Conservation (phyloP, 345 rosid species). For the Brassica carinata region DNA sequence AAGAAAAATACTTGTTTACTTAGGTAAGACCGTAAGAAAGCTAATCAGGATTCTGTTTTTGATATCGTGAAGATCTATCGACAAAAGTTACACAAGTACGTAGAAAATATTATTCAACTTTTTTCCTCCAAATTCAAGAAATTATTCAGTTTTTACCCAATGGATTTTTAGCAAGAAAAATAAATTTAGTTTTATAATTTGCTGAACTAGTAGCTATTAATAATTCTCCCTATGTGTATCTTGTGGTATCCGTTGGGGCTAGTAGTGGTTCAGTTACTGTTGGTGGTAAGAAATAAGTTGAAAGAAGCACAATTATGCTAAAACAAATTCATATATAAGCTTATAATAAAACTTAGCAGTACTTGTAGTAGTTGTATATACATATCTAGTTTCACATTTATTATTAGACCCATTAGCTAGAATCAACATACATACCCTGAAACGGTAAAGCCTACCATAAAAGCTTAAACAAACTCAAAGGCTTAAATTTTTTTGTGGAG, state of each 20-base stretch:
- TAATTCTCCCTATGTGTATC: background rate
- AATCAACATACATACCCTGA: background rate
- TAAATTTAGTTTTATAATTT: background rate
- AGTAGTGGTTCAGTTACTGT: background rate
- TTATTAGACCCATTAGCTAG: background rate
- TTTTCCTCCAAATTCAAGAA: background rate
- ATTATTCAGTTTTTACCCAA: background rate
- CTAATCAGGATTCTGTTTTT: background rate
- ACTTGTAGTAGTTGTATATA: background rate
- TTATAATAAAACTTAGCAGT: background rate
- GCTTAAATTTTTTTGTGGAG: slow-evolving; percentile 50
- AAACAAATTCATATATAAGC: slow-evolving; percentile 1
- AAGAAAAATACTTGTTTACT: too few species aligned
- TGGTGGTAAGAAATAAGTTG: background rate
- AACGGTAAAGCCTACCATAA: slow-evolving; percentile 44
- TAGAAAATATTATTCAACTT: background rate
- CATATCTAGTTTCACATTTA: slow-evolving; percentile 24
- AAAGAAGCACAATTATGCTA: background rate
- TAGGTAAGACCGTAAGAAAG: background rate
- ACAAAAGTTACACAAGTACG: background rate
- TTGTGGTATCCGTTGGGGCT: background rate
- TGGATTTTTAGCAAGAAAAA: background rate
- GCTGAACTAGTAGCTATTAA: background rate
- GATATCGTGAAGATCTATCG: background rate
- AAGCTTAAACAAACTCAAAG: slow-evolving; percentile 51